A percentile compares a stretch with the other conserved stretches of the same genome.
Evolutionary conservation across 2,329 filamentous ascomycete genomes (phyloP).

Genomic region (Sarocladium strictum): DNA sequence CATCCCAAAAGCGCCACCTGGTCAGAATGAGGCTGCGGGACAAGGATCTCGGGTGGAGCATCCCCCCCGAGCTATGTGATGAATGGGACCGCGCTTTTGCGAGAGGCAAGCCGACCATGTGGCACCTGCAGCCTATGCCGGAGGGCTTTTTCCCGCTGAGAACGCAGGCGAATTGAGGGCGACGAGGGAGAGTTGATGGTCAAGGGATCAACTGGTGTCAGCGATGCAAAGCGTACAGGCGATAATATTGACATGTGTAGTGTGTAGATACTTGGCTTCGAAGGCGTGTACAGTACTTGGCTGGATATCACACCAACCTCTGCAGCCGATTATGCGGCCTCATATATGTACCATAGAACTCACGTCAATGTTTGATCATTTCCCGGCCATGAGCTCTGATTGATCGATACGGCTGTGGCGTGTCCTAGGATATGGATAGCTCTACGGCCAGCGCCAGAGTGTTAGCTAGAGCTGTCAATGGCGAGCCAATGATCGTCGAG

Average conservation of each 20-base stretch:
- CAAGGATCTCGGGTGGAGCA: constrained; percentile 42
- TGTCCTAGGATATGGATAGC: background rate
- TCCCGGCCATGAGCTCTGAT: background rate
- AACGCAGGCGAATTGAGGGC: constrained; percentile 44
- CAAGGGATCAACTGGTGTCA: background rate
- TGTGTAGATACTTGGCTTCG: background rate
- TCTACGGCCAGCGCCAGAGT: too few relatives aligned
- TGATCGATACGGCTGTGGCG: background rate
- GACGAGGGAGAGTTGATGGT: background rate
- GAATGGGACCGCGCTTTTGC: constrained; percentile 50
- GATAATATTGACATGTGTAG: background rate
- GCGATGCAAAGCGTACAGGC: background rate
- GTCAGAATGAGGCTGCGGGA: constrained; percentile 56
- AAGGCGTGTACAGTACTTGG: constrained; percentile 6
- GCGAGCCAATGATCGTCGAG: too few relatives aligned
- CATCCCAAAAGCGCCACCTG: constrained; percentile 45
- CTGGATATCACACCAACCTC: background rate
- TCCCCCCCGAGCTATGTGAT: constrained; percentile 40
- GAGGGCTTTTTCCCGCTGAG: constrained; percentile 51
- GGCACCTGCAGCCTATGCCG: constrained; percentile 58
- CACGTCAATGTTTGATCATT: background rate
- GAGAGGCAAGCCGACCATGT: constrained; percentile 34
- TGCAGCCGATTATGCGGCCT: background rate
- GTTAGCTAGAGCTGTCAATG: too few relatives aligned
- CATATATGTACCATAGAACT: background rate